Evolutionary conservation across 2,329 filamentous ascomycete genomes (phyloP).

Genomic region (Fusarium nisikadoi): DNA sequence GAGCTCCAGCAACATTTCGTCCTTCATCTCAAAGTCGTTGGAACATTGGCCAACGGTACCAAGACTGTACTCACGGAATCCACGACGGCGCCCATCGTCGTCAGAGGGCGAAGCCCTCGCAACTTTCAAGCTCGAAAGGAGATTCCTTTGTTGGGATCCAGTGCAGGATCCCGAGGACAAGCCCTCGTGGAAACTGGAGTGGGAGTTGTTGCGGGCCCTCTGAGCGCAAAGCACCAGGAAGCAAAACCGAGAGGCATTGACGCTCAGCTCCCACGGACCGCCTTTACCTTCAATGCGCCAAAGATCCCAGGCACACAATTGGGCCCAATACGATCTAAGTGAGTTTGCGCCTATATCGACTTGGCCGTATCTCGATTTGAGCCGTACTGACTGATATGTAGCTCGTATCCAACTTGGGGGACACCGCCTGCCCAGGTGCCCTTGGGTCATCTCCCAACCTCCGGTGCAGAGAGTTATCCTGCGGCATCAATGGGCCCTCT

Average conservation of each 20-base stretch:
- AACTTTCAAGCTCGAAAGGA: constrained; percentile 97
- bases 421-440: constrained; percentile 55
- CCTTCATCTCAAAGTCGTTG: constrained; percentile 85
- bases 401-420: constrained; percentile 68
- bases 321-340: constrained; percentile 67
- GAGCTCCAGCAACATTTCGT: constrained; percentile 97
- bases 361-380: background rate
- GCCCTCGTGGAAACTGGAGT: constrained; percentile 72
- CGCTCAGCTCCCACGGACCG: constrained; percentile 65
- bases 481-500: constrained; percentile 62
- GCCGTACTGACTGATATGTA: constrained; percentile 49
- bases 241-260: constrained; percentile 62
- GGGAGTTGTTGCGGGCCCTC: constrained; percentile 68
- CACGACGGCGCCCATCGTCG: constrained; percentile 90
- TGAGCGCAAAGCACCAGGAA: constrained; percentile 66
- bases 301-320: constrained; percentile 66
- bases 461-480: constrained; percentile 60
- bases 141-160: constrained; percentile 83
- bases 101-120: constrained; percentile 89
- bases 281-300: constrained; percentile 68
- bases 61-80: constrained; percentile 86
- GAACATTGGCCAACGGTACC: constrained; percentile 82
- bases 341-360: constrained; percentile 48
- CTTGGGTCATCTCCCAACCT: constrained; percentile 61
- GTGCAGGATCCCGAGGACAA: constrained; percentile 81